Base-by-base conservation (phyloP, 1,139 yeast species). In the Yamadazyma friedrichii region DNA sequence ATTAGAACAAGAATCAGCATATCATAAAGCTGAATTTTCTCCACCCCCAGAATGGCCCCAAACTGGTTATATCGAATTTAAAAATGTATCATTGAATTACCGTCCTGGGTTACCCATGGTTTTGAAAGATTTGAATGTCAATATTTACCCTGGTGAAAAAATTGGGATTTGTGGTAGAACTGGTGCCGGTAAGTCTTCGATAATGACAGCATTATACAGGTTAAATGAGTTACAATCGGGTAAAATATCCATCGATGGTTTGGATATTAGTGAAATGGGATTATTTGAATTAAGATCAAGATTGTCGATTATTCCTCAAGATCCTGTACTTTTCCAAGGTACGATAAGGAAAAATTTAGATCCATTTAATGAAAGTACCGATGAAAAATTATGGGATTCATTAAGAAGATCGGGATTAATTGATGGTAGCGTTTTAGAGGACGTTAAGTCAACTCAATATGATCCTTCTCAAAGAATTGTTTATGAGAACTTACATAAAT, bases 121-220 rank as follows among this genome's bases (percentile, higher is more conserved):
- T 15, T 88, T 93, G 54, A 87, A 88, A 58, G 76, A 84, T 50
- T 94, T 91, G 29, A 65, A 88, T 0, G 88, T 91, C 60, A 72
- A 77, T 36, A 88, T 93, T 31, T 79, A 82, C 35, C 81, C 95
- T 10, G 82, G 82, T 49, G 79, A 82, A 56, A 93, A 93, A 61
- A 79, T 93, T 52, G 98, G 98, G 54, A 85, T 93, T 56, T 96
- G 93, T 52, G 98, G 98, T 37, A 84, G 98, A 63, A 93, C 98
- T 1, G 98, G 98, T 61, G 97, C 98, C 24, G 98, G 98, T 53
- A 93, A 93, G 62, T 88, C 97, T 1, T 89, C 98, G 1, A 88
- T 93, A 46, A 89, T 93, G 58, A 84, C 96, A 5, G 96, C 98
- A 2, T 76, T 93, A 53, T 91, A 91, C 70, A 77, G 98, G 56